Percentiles rank a stretch among this genome's conserved stretches.
phyloP scores from a whole-genome alignment of 1,139 yeast species.

The Fermentozyma sake region DNA sequence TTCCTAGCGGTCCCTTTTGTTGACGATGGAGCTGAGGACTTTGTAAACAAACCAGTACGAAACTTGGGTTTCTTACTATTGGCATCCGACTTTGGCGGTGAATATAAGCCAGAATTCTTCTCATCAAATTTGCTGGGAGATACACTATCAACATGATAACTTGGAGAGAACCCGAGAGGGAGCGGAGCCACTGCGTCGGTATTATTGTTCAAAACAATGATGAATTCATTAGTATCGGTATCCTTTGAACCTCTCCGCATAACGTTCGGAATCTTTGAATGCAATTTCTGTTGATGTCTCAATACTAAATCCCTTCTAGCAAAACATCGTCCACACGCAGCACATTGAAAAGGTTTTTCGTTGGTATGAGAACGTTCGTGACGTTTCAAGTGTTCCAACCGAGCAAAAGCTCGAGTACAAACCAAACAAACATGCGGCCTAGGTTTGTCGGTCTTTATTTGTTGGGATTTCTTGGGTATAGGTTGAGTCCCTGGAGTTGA shows the following conservation, averaged over 20 bases:
- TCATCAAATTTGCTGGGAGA: conserved; percentile 10
- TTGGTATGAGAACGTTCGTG: conserved; percentile 32
- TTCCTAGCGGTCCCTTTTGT: no score
- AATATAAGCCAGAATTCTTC: no score
- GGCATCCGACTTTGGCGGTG: conserved; percentile 15
- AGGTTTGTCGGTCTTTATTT: conserved; percentile 65
- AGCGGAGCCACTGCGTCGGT: conserved; percentile 44
- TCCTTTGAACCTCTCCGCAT: conserved; percentile 16
- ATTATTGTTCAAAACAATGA: conserved; percentile 41
- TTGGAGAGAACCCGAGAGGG: conserved; percentile 18
- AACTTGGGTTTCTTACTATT: conserved; percentile 14
- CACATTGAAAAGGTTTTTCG: conserved; percentile 41
- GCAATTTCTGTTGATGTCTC: conserved; percentile 43
- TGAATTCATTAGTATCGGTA: conserved; percentile 29
- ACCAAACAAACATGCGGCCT: conserved; percentile 28
- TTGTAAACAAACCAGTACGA: conserved; percentile 18
- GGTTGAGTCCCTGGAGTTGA: conserved; percentile 43
- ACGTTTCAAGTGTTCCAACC: conserved; percentile 29
- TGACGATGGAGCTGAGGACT: no score
- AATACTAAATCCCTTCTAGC: conserved; percentile 46
- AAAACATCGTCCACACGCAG: conserved; percentile 47
- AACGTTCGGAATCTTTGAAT: conserved; percentile 15
- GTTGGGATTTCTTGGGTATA: conserved; percentile 80
- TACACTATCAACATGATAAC: no score
- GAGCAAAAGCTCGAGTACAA: conserved; percentile 30